Evolutionary conservation across 2,329 filamentous ascomycete species (phyloP).

Genomic region (Akanthomyces dipterigenus): DNA sequence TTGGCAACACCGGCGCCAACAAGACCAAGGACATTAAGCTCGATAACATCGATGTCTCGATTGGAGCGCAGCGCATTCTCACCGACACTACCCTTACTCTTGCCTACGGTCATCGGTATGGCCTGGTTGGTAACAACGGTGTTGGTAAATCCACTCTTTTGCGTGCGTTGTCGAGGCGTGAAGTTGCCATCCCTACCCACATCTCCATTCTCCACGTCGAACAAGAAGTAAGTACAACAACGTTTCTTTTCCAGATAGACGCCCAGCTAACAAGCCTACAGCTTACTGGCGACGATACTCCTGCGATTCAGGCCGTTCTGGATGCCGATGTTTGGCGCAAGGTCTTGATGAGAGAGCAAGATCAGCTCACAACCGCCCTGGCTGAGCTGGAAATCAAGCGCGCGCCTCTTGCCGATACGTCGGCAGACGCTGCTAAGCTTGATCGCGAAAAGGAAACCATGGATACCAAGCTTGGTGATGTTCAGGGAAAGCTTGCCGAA

Average conservation of each 20-base stretch:
- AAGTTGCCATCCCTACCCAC: constrained; percentile 89
- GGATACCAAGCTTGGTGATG: constrained; percentile 83
- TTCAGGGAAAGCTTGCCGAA: constrained; percentile 86
- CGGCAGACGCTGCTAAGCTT: constrained; percentile 75
- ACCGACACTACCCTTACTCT: constrained; percentile 86
- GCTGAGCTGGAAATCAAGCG: constrained; percentile 71
- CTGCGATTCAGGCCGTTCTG: constrained; percentile 87
- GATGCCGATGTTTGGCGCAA: constrained; percentile 99
- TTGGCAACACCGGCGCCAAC: constrained; percentile 62
- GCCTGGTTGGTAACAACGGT: constrained; percentile 98
- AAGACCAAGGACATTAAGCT: constrained; percentile 99
- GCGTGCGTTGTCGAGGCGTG: constrained; percentile 83
- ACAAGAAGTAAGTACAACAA: constrained; percentile 65
- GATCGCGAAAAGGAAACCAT: constrained; percentile 85
- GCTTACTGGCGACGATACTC: constrained; percentile 92
- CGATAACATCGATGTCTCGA: constrained; percentile 91
- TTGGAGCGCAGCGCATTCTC: constrained; percentile 81
- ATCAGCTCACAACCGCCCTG: constrained; percentile 74
- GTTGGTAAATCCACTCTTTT: constrained; percentile 96
- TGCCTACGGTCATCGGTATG: constrained; percentile 88
- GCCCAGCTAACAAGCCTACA: constrained; percentile 28
- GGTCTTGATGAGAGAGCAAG: constrained; percentile 82
- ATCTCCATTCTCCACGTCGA: constrained; percentile 99
- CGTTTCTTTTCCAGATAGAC: background rate
- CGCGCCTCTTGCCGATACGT: constrained; percentile 79